Evolutionary conservation across 495 filamentous ascomycete species (phyloP), one percentile per base, ranked within the genome.

Genomic region (Xylaria venustula): DNA sequence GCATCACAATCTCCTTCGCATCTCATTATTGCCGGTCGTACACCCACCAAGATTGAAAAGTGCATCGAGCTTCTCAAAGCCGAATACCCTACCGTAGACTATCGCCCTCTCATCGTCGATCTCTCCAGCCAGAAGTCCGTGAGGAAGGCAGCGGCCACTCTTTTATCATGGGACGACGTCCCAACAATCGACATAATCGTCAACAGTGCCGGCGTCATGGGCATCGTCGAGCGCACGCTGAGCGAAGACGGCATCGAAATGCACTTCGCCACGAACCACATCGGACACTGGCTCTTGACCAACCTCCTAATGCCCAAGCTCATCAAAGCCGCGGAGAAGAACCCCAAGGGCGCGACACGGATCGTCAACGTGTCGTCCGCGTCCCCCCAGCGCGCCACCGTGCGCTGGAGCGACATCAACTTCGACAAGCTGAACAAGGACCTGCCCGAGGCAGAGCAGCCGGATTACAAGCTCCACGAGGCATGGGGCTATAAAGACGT

Each of bases 251-350:
- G 78, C 1, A 57, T 80, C 17, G 86, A 88, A 63, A 73, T 77
- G 45, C 84, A 87, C 55, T 81, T 88, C 32, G 85, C 76, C 8
- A 79, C 77, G 19, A 86, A 86, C 65, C 81, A 86, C 64, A 68
- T 83, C 36, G 83, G 82, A 0, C 85, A 86, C 61, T 85, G 80
- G 41, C 66, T 86, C 7, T 68, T 87, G 34, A 81, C 81, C 1
- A 79, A 77, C 53, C 60, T 83, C 36, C 49, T 79, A 44, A 77
- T 78, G 75, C 73, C 77, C 0, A 78, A 78, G 58, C 51, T 83
- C 12, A 57, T 78, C 62, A 69, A 67, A 32, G 74, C 76, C 19
- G 71, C 76, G 7, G 56, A 75, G 41, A 54, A 41, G 2, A 72
- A 62, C 11, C 64, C 75, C 8, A 72, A 71, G 41, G 77, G 77